These are phyloP conservation scores for Pseudogymnoascus pannorum DNA, from an alignment of 2,329 filamentous ascomycete species.

Conservation along the genomic window DNA sequence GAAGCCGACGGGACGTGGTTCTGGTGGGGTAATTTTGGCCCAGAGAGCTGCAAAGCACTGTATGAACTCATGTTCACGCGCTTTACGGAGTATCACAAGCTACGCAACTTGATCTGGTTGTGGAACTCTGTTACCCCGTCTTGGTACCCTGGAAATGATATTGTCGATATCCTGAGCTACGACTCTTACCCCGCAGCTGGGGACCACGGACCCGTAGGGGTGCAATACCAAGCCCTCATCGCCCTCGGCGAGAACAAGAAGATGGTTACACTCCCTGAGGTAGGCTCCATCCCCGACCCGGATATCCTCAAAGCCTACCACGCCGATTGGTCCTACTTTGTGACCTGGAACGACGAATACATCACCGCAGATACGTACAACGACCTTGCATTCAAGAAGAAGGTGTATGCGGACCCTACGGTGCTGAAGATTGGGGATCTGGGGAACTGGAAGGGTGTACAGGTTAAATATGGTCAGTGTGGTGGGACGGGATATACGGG, in stretches of 20 bases:
- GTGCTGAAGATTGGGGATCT: constrained; percentile 25
- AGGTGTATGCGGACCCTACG: constrained; percentile 25
- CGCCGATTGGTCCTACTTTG: constrained; percentile 42
- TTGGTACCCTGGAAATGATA: constrained; percentile 42
- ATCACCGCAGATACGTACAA: constrained; percentile 38
- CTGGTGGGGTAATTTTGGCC: constrained; percentile 44
- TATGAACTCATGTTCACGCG: constrained; percentile 38
- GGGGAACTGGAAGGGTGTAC: constrained; percentile 21
- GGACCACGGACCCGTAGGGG: constrained; percentile 32
- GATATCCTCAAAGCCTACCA: constrained; percentile 31
- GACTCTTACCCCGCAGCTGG: constrained; percentile 36
- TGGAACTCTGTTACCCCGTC: constrained; percentile 40
- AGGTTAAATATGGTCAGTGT: not conserved
- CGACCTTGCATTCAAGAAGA: constrained; percentile 33
- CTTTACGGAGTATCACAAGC: constrained; percentile 35
- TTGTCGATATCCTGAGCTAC: constrained; percentile 40
- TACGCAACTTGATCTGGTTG: constrained; percentile 44
- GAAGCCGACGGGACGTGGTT: constrained; percentile 46
- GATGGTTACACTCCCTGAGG: constrained; percentile 40
- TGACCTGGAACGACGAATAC: constrained; percentile 38
- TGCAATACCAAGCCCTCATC: constrained; percentile 38
- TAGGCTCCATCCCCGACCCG: constrained; percentile 38
- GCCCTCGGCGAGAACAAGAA: constrained; percentile 38
- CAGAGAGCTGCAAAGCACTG: constrained; percentile 39
- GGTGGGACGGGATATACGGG: not conserved